phyloP scores from a whole-genome alignment of 495 filamentous ascomycete species.

The Aspergillus cavernicola region DNA sequence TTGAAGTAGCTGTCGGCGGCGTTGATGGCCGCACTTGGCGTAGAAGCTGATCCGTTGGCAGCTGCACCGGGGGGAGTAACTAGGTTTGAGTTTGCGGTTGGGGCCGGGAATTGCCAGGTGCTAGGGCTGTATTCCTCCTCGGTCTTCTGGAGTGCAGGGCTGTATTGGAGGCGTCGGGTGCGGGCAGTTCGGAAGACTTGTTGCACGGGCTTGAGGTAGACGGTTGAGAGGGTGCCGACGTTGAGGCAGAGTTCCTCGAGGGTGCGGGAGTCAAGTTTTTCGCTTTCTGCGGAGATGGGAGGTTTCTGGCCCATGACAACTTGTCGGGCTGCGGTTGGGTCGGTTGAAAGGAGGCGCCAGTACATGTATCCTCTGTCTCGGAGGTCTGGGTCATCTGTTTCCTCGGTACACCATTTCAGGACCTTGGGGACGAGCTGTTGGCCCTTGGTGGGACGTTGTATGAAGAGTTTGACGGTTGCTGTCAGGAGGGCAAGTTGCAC shows the following conservation, averaged over 20 bases:
- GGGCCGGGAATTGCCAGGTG: slow-evolving; percentile 29
- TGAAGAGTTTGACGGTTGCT: slow-evolving; percentile 96
- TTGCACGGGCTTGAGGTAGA: slow-evolving; percentile 96
- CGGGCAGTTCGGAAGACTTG: slow-evolving; percentile 94
- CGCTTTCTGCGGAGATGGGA: slow-evolving; percentile 91
- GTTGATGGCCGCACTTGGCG: slow-evolving; percentile 64
- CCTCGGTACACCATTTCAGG: slow-evolving; percentile 97
- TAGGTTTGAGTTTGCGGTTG: slow-evolving; percentile 5
- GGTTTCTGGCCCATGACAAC: slow-evolving; percentile 98
- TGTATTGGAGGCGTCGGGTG: slow-evolving; percentile 69
- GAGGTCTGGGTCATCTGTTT: slow-evolving; percentile 97
- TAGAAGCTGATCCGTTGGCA: slow-evolving; percentile 22
- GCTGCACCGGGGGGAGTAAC: slow-evolving; percentile 15
- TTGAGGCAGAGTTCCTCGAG: slow-evolving; percentile 97
- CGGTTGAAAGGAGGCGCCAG: slow-evolving; percentile 94
- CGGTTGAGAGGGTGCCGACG: slow-evolving; percentile 92
- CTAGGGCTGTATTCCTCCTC: slow-evolving; percentile 43
- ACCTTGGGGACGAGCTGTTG: slow-evolving; percentile 93
- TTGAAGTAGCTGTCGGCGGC: slow-evolving; percentile 87
- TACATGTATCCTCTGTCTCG: slow-evolving; percentile 98
- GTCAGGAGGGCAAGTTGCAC: slow-evolving; percentile 94
- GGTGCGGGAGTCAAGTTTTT: slow-evolving; percentile 86
- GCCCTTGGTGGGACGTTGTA: slow-evolving; percentile 92
- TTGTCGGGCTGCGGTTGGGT: slow-evolving; percentile 78
- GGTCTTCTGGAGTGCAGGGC: slow-evolving; percentile 78